phyloP scores from a whole-genome alignment of 1,284 basidiomycete genomes.

The Irpex rosettiformis region DNA sequence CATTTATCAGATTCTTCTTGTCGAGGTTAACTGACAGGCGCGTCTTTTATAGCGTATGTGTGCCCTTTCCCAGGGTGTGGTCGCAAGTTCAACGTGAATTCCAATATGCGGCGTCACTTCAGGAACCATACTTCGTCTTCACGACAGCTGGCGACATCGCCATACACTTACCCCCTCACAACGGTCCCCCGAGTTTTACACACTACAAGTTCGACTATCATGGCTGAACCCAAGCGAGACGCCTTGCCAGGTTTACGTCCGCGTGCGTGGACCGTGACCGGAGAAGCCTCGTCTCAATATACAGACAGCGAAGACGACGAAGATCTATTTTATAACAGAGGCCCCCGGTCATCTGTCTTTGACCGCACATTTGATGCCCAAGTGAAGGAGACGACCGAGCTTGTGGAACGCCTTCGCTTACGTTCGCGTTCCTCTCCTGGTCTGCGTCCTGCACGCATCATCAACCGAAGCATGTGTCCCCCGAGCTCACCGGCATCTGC shows the following conservation, averaged over 20 bases:
- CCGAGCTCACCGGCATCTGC: neutral
- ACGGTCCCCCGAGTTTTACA: constrained; percentile 5
- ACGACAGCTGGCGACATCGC: neutral
- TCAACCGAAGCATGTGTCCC: neutral
- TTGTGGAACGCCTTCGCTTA: constrained; percentile 3
- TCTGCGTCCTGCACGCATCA: neutral
- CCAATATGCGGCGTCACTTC: constrained; percentile 77
- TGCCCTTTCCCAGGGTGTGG: constrained; percentile 75
- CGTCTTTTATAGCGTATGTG: constrained; percentile 51
- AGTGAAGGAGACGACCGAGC: neutral
- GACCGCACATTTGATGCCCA: neutral
- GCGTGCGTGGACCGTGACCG: neutral
- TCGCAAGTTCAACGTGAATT: constrained; percentile 75
- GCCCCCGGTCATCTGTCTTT: neutral
- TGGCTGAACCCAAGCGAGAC: neutral
- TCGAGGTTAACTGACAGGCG: neutral
- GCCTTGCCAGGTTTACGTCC: neutral
- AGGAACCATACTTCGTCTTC: constrained; percentile 47
- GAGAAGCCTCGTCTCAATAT: neutral
- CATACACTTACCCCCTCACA: constrained; percentile 14
- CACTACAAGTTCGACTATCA: neutral
- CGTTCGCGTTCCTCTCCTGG: neutral
- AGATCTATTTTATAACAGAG: neutral
- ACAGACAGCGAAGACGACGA: constrained; percentile 3
- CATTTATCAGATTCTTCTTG: neutral